phyloP scores from a whole-genome alignment of 1,139 yeast species.

The Tardiomyces blankii region DNA sequence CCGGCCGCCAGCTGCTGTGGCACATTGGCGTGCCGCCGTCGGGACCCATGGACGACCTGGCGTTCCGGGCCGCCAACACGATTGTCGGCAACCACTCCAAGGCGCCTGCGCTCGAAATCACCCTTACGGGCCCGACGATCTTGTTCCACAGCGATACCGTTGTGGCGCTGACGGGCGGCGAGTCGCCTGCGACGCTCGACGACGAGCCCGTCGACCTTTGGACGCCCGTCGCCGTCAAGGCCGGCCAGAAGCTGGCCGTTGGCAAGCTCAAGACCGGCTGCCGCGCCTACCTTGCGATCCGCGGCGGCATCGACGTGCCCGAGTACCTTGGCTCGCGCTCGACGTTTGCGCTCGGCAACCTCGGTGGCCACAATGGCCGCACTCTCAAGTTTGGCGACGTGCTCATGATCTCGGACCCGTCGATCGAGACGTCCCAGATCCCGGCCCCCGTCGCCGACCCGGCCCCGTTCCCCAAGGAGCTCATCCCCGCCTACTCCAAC shows the following conservation, averaged over 20 bases:
- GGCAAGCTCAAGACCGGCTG: slow-evolving; percentile 80
- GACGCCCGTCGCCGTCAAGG: slow-evolving; percentile 55
- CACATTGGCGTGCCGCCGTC: slow-evolving; percentile 93
- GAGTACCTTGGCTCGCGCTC: slow-evolving; percentile 94
- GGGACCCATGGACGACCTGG: slow-evolving; percentile 93
- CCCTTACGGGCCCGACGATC: slow-evolving; percentile 77
- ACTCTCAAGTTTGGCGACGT: slow-evolving; percentile 88
- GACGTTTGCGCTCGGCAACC: slow-evolving; percentile 85
- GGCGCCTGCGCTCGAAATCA: slow-evolving; percentile 86
- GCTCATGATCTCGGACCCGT: slow-evolving; percentile 71
- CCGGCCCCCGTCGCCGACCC: slow-evolving; percentile 67
- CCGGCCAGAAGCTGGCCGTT: slow-evolving; percentile 68
- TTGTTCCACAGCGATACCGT: slow-evolving; percentile 71
- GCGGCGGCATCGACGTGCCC: slow-evolving; percentile 91
- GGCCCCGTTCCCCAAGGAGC: slow-evolving; percentile 34
- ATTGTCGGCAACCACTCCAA: slow-evolving; percentile 74
- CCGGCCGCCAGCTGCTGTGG: slow-evolving; percentile 89
- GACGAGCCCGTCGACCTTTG: slow-evolving; percentile 48
- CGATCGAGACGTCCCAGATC: slow-evolving; percentile 51
- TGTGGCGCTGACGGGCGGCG: slow-evolving; percentile 82
- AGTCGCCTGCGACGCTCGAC: slow-evolving; percentile 53
- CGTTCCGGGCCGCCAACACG: slow-evolving; percentile 81
- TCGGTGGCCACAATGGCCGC: slow-evolving; percentile 94
- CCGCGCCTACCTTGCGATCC: slow-evolving; percentile 77
- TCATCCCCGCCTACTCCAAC: slow-evolving; percentile 47